Percentiles rank a stretch among this genome's conserved stretches.
Conservation (phyloP, 306 rosid species). For the Alnus glutinosa region DNA sequence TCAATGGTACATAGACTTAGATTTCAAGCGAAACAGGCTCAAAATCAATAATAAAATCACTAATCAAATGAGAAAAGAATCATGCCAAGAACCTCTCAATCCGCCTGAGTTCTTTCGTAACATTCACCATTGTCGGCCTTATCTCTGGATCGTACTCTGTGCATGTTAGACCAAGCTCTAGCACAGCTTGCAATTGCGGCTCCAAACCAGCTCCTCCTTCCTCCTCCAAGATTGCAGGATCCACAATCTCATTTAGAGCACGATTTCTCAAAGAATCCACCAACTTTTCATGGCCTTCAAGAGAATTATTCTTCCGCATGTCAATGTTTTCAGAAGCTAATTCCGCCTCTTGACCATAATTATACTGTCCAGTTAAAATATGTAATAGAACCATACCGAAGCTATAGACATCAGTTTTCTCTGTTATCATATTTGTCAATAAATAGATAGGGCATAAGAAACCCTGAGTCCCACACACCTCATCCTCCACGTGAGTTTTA, state of each 20-base stretch:
- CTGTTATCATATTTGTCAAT: background rate
- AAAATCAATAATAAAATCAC: no score
- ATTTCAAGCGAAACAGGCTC: background rate
- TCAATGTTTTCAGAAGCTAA: background rate
- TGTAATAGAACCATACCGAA: background rate
- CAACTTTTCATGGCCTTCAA: background rate
- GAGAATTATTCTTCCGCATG: no score
- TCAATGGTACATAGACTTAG: no score
- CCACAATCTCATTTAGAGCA: background rate
- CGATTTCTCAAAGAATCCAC: background rate
- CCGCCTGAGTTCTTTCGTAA: background rate
- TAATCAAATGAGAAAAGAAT: background rate
- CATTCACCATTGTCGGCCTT: background rate
- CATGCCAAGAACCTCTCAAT: background rate
- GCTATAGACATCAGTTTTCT: conserved; percentile 11
- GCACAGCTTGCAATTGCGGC: background rate
- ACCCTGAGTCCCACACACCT: rapidly evolving
- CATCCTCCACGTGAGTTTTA: background rate
- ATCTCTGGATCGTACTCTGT: background rate
- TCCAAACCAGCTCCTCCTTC: background rate
- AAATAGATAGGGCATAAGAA: no score
- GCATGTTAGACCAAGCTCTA: background rate
- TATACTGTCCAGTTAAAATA: background rate
- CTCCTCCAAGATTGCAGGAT: background rate
- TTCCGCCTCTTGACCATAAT: no score